These are phyloP conservation scores for Paraconiothyrium brasiliense DNA, from an alignment of 2,329 filamentous ascomycete species.

Conservation along the genomic window DNA sequence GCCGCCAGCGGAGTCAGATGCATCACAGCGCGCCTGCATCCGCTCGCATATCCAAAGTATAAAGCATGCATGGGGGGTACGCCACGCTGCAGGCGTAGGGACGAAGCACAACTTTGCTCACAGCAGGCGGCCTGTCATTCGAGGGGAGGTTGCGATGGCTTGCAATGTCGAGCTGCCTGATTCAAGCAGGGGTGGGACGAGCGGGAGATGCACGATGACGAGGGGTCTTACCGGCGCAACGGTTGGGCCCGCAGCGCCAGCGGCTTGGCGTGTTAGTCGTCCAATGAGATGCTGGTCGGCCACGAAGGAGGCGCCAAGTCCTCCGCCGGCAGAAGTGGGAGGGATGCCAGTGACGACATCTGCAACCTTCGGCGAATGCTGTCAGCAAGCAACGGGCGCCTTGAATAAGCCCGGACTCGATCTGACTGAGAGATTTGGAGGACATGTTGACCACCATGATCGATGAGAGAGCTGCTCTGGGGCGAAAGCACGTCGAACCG, in stretches of 20 bases:
- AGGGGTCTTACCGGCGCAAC: slow-evolving; percentile 15
- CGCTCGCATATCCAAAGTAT: background rate
- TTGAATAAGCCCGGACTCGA: background rate
- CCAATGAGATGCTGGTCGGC: background rate
- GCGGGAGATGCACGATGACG: slow-evolving; percentile 21
- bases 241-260: slow-evolving; percentile 18
- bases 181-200: slow-evolving; percentile 11
- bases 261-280: background rate
- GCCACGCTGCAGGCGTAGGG: slow-evolving; percentile 19
- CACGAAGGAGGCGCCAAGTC: slow-evolving; percentile 17
- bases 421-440: background rate
- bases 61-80: background rate
- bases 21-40: background rate
- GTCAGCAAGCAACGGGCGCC: slow-evolving; percentile 2
- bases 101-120: slow-evolving; percentile 10
- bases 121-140: background rate
- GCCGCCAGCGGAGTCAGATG: slow-evolving; percentile 21
- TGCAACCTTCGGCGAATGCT: background rate
- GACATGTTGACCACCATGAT: background rate
- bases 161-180: slow-evolving; percentile 10
- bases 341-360: slow-evolving; percentile 13
- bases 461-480: background rate
- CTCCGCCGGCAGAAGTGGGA: slow-evolving; percentile 19
- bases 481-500: background rate
- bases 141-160: slow-evolving; percentile 9